Evolutionary conservation across 371 early-diverging fungal genomes (phyloP), one percentile per base, ranked within the genome.

Genomic region (Massospora cicadina): DNA sequence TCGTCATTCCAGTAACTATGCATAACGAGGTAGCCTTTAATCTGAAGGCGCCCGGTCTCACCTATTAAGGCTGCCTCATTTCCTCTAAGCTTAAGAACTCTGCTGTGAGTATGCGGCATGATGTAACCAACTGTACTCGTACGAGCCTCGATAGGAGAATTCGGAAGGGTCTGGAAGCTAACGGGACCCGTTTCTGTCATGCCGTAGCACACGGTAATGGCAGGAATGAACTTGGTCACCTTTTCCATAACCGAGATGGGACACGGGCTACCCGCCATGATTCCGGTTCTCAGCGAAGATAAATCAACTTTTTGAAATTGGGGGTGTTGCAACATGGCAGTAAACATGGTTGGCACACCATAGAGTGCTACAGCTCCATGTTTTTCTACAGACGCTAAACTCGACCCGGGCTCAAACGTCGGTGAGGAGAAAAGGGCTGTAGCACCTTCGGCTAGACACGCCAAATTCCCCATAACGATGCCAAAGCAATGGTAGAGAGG

Each of bases 21-120:
- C 73, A 79, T 78, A 21, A 82, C 74, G 28, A 75, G 68, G 55
- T 74, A 74, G 29, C 84, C 84, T 24, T 78, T 74, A 53, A 80
- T 66, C 54, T 75, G 73, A 23, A 85, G 68, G 70, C 83, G 80
- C 17, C 81, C 80, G 1, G 71, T 65, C 1, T 58, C 29, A n/a
- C 67, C 17, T n/a, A 69, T 71, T 25, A 74, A 26, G 3, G 62
- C 69, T 27, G 67, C 68, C 5, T 69, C 70, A 0, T 73, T 68
- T 1, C 53, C 64, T 1, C 69, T 72, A 24, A 69, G 67, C n/a
- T 73, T 64, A 5, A 76, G 66, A 68, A 68, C 67, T 64, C 72
- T 75, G 54, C 74, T 69, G 61, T 72, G 64, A 54, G 74, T 33
- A 63, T 77, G 72, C 2, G 72, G 69, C 65, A 71, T 56, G 43